These are phyloP conservation scores for Lachnellula occidentalis DNA, from an alignment of 2,329 filamentous ascomycete species.

Conservation along the genomic window DNA sequence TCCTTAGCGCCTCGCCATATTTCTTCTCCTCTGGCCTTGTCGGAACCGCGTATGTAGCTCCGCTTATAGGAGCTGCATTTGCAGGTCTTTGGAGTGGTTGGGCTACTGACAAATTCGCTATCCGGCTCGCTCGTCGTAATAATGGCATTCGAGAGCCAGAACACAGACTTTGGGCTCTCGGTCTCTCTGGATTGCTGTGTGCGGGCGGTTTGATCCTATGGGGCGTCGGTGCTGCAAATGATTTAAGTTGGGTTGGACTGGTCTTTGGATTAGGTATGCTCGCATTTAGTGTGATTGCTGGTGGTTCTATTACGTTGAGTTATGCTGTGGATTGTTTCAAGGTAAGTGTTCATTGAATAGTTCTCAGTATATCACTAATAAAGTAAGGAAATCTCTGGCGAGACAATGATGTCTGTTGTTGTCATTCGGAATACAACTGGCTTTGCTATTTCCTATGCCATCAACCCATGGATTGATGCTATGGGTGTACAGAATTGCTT, in stretches of 20 bases:
- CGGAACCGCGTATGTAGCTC: conserved; percentile 30
- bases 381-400: conserved; percentile 32
- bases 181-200: conserved; percentile 34
- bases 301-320: conserved; percentile 34
- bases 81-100: conserved; percentile 7
- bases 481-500: conserved; percentile 39
- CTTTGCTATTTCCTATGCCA: conserved; percentile 44
- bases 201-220: conserved; percentile 40
- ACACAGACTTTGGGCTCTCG: conserved; percentile 23
- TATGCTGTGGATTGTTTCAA: conserved; percentile 43
- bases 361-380: not conserved
- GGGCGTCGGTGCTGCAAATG: conserved; percentile 43
- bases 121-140: conserved; percentile 35
- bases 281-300: conserved; percentile 20
- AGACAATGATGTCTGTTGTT: conserved; percentile 43
- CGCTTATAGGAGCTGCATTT: conserved; percentile 23
- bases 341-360: not conserved
- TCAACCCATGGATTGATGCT: conserved; percentile 37
- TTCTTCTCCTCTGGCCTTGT: conserved; percentile 32
- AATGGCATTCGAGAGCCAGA: conserved; percentile 30
- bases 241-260: conserved; percentile 38
- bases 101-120: conserved; percentile 24
- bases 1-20: conserved; percentile 33
- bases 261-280: conserved; percentile 42
- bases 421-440: conserved; percentile 41